Evolutionary conservation across 2,329 filamentous ascomycete species (phyloP), one percentile per base, ranked within the genome.

Genomic region (Ascochyta viciae-villosae): DNA sequence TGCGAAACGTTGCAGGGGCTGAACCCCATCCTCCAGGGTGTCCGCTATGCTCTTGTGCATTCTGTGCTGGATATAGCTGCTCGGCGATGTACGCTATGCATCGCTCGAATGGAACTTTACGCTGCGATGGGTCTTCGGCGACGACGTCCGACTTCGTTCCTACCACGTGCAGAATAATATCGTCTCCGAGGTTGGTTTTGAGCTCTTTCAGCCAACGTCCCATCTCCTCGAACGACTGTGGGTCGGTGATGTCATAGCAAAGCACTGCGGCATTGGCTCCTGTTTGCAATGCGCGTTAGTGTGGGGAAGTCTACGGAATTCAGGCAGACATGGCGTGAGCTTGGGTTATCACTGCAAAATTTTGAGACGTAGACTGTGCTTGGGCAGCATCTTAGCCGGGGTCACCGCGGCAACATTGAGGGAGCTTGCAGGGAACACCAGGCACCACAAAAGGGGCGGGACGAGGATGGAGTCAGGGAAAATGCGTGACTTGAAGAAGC

Each of bases 61-160:
- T 62, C n/a, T 13, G 89, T 26, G 87, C 85, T 0, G 92, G 91
- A 51, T 90, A 90, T 2, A 96, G 84, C 73, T 96, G 91, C 76
- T 97, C 92, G 24, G 92, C 93, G 35, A 97, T 92, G 76, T 97
- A 99, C 43, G 91, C 92, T 70, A 98, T 96, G 74, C 93, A 97
- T 61, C 91, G 87, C 77, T 99, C 94, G 74, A 98, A 98, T 19
- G 93, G 91, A 6, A 99, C 92, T 71, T 93, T 87, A 51, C 94
- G 87, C 59, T 83, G 82, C 6, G 84, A 83, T 5, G 94, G 92
- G 60, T 97, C 92, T 65, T 89, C 84, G 37, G 92, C 89, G 46
- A 97, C 93, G 40, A 98, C 87, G 76, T 99, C 94, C 58, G 90
- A 74, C 50, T 77, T 77, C 38, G 73, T 98, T 62, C 94, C 95